Percentiles rank a stretch among this genome's conserved stretches.
Evolutionary conservation across 1,139 yeast genomes (phyloP).

Genomic region (Saccharomyces pastorianus): DNA sequence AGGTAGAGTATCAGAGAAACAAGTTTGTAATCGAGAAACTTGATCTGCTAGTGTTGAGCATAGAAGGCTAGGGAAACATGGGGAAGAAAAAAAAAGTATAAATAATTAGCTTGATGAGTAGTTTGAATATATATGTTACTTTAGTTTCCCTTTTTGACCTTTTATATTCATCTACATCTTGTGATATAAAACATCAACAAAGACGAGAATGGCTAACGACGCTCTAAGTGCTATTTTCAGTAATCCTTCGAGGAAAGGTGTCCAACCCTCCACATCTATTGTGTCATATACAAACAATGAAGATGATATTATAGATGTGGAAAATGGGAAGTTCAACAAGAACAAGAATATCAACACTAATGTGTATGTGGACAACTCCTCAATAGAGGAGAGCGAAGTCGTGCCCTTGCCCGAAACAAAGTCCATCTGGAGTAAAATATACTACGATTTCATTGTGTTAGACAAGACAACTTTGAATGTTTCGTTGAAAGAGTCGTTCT

Average conservation of each 20-base stretch:
- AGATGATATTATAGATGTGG: neutral
- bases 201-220: constrained; percentile 1
- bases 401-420: constrained; percentile 4
- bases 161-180: neutral
- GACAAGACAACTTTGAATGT: constrained; percentile 13
- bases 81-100: neutral
- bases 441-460: constrained; percentile 15
- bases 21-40: neutral
- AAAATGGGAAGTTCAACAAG: neutral
- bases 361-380: constrained; percentile 4
- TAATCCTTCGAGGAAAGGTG: constrained; percentile 1
- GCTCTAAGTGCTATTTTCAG: constrained; percentile 8
- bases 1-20: neutral
- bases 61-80: neutral
- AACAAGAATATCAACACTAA: neutral
- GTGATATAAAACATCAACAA: neutral
- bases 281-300: constrained; percentile 1
- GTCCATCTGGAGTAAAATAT: constrained; percentile 15
- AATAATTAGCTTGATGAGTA: neutral
- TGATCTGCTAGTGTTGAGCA: neutral
- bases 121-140: neutral
- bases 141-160: neutral
- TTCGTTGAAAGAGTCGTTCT: constrained; percentile 38
- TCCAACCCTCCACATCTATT: constrained; percentile 6
- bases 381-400: constrained; percentile 5